phyloP scores from a whole-genome alignment of 1,139 yeast genomes.

The Pichia sp. region DNA sequence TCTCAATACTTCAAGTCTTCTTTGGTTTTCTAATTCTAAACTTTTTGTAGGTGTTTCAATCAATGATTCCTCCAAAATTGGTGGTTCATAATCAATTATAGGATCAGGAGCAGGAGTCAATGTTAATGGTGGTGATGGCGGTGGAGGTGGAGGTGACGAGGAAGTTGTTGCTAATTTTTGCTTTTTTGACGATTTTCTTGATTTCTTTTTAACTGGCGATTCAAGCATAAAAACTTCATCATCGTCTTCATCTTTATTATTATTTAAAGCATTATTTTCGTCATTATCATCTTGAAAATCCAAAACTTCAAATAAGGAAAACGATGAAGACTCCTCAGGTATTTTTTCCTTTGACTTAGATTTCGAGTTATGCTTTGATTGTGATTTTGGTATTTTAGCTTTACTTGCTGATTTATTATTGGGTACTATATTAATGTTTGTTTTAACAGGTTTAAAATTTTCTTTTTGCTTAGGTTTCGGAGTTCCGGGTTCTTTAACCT shows the following conservation, averaged over 20 bases:
- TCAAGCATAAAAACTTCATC: constrained; percentile 9
- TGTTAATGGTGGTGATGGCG: not conserved
- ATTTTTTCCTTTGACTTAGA: not conserved
- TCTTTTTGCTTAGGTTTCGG: not conserved
- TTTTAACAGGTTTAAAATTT: not conserved
- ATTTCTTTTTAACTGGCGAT: constrained; percentile 9
- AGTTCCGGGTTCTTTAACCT: not conserved
- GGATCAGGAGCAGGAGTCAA: not conserved
- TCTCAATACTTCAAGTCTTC: not conserved
- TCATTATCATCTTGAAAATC: constrained; percentile 3
- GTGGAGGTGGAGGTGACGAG: not conserved
- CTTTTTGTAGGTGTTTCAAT: not conserved
- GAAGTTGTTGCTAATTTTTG: not conserved
- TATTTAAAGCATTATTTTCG: not conserved
- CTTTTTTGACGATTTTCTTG: not conserved
- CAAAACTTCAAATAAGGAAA: constrained; percentile 10
- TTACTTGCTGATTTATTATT: not conserved
- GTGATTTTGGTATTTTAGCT: not conserved
- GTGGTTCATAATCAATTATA: not conserved
- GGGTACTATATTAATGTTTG: not conserved
- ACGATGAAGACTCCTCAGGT: not conserved
- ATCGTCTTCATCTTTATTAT: not conserved
- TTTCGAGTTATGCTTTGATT: not conserved
- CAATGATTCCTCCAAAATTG: not conserved
- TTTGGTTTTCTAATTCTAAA: not conserved